These are phyloP conservation scores for Colletotrichum paranaense DNA, from an alignment of 2,329 filamentous ascomycete species.

Conservation along the genomic window DNA sequence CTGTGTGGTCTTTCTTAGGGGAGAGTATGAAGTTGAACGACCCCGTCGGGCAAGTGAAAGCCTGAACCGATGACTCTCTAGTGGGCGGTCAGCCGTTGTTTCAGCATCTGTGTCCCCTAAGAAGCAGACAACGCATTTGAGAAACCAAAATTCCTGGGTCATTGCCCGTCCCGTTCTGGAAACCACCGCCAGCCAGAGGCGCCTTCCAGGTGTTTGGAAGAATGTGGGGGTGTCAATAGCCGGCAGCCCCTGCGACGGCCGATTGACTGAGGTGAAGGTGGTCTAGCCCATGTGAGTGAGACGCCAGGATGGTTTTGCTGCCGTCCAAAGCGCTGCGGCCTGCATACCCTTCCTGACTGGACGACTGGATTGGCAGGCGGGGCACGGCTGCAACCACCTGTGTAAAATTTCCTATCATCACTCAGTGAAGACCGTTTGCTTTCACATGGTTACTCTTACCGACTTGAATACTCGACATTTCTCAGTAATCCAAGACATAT, in stretches of 20 bases:
- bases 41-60: neutral
- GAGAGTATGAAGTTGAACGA: neutral
- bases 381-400: slow-evolving; percentile 9
- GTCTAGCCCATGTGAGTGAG: slow-evolving; percentile 15
- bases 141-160: neutral
- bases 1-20: neutral
- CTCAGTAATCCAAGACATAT: neutral
- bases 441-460: slow-evolving; percentile 11
- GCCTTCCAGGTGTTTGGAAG: neutral
- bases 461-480: neutral
- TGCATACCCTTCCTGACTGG: neutral
- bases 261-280: slow-evolving; percentile 1
- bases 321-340: neutral
- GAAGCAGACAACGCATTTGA: neutral
- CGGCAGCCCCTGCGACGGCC: slow-evolving; percentile 17
- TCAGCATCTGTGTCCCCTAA: slow-evolving; percentile 15
- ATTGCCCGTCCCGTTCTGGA: neutral
- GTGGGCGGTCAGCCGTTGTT: slow-evolving; percentile 3
- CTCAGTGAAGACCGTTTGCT: neutral
- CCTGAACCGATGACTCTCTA: neutral
- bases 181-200: neutral
- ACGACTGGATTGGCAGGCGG: slow-evolving; percentile 10
- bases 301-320: slow-evolving; percentile 7
- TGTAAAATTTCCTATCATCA: slow-evolving; percentile 28
- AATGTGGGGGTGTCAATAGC: slow-evolving; percentile 25